Evolutionary conservation across 306 rosid species (phyloP).

Genomic region (Malus asiatica): DNA sequence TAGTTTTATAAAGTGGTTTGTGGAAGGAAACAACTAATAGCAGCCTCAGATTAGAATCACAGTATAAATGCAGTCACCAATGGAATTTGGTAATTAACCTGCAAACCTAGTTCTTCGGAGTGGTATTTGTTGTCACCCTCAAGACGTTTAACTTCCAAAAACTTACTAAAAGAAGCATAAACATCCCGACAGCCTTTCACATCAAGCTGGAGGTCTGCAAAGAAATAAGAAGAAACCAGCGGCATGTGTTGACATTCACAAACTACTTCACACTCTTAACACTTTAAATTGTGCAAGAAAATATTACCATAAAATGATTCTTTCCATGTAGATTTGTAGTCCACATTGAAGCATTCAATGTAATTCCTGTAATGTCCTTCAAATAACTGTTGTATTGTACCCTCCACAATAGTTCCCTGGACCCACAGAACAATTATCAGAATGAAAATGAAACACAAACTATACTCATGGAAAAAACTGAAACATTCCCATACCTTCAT

Average conservation of each 20-base stretch:
- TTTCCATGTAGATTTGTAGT: constrained; percentile 75
- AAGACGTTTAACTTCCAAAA: constrained; percentile 80
- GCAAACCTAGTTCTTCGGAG: constrained; percentile 78
- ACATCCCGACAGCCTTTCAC: constrained; percentile 91
- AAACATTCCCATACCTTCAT: constrained; percentile 57
- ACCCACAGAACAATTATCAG: constrained; percentile 17
- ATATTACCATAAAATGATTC: constrained; percentile 87
- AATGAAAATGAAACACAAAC: background rate
- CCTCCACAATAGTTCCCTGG: constrained; percentile 97
- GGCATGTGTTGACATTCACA: constrained; percentile 2
- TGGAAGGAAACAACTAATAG: no score
- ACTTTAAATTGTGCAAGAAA: constrained; percentile 8
- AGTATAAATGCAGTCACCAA: background rate
- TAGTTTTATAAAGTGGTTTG: no score
- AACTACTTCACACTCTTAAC: background rate
- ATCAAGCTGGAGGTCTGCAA: constrained; percentile 85
- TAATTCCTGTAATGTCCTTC: constrained; percentile 97
- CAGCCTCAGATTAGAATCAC: background rate
- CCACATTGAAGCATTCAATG: constrained; percentile 85
- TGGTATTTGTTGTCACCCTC: constrained; percentile 94
- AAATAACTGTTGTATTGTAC: constrained; percentile 84
- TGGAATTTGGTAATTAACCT: constrained; percentile 38
- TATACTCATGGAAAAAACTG: constrained; percentile 7
- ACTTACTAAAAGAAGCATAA: constrained; percentile 87
- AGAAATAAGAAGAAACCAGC: background rate